Conservation (phyloP, 352 stramenopile genomes). For the Saprolegnia diclina region DNA sequence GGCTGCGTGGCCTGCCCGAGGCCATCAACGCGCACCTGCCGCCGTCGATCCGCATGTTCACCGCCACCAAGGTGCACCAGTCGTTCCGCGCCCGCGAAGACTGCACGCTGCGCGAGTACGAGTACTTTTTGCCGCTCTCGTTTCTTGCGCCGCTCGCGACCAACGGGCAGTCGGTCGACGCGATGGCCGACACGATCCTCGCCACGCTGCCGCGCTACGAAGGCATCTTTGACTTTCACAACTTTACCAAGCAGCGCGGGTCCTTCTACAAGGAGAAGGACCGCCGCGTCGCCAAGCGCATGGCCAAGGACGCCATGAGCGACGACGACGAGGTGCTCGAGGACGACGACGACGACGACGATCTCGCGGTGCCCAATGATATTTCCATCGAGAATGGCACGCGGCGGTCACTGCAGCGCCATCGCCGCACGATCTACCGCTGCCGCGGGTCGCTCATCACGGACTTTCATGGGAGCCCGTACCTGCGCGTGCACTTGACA, state of each 20-base stretch:
- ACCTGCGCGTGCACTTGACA: constrained; percentile 71
- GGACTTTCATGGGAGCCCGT: constrained; percentile 55
- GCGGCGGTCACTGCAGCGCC: constrained; percentile 54
- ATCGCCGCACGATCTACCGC: constrained; percentile 73
- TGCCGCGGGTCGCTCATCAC: constrained; percentile 55
- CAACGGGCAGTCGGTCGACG: constrained; percentile 36
- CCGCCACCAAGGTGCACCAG: constrained; percentile 83
- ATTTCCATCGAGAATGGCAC: constrained; percentile 19
- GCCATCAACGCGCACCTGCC: constrained; percentile 76
- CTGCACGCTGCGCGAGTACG: constrained; percentile 84
- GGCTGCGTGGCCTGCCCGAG: constrained; percentile 52
- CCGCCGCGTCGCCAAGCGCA: not conserved
- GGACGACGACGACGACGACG: constrained; percentile 22
- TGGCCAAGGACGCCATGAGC: constrained; percentile 7
- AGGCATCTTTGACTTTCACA: constrained; percentile 88
- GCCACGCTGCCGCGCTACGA: constrained; percentile 46
- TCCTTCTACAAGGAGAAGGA: constrained; percentile 57
- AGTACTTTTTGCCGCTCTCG: constrained; percentile 86
- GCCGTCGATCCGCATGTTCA: constrained; percentile 80
- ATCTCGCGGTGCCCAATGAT: constrained; percentile 27
- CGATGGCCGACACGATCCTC: not conserved
- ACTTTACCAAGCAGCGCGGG: constrained; percentile 80
- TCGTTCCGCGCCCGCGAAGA: constrained; percentile 84
- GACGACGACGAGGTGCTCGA: constrained; percentile 18
- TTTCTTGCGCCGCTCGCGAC: constrained; percentile 35